Conservation (phyloP, 129 eudicot genomes). For the Chrysanthemum makinoi region DNA sequence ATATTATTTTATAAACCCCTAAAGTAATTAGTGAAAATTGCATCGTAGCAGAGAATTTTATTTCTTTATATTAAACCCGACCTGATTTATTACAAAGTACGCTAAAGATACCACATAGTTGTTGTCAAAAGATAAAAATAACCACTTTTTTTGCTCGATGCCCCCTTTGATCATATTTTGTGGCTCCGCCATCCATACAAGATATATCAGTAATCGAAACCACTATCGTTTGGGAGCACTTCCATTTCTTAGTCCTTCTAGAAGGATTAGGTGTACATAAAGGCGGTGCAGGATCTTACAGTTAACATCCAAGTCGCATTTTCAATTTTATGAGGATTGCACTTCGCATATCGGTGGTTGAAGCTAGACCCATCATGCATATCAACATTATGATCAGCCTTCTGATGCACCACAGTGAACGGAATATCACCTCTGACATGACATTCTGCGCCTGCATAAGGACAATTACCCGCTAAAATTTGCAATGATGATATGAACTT, state of each 20-base stretch:
- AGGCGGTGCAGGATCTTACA: conserved; percentile 26
- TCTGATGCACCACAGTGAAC: conserved; percentile 48
- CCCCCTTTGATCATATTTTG: too few species aligned
- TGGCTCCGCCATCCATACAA: too few species aligned
- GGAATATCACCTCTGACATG: conserved; percentile 49
- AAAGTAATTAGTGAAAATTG: too few species aligned
- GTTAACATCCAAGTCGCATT: conserved; percentile 74
- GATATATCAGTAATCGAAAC: background rate
- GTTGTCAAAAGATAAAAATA: too few species aligned
- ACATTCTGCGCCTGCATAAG: conserved; percentile 67
- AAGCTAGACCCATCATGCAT: conserved; percentile 58
- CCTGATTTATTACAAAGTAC: too few species aligned
- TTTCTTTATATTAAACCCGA: too few species aligned
- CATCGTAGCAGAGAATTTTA: too few species aligned
- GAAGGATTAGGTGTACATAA: background rate
- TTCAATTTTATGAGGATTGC: conserved; percentile 57
- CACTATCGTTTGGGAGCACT: background rate
- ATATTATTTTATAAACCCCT: too few species aligned
- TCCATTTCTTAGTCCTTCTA: background rate
- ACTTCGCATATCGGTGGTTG: conserved; percentile 58
- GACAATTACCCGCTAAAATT: conserved; percentile 31
- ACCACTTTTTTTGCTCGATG: too few species aligned
- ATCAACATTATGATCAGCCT: conserved; percentile 52
- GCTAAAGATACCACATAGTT: too few species aligned
- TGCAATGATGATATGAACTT: too few species aligned